phyloP scores from a whole-genome alignment of 352 stramenopile genomes.

The Phytopythium chamaehyphon region DNA sequence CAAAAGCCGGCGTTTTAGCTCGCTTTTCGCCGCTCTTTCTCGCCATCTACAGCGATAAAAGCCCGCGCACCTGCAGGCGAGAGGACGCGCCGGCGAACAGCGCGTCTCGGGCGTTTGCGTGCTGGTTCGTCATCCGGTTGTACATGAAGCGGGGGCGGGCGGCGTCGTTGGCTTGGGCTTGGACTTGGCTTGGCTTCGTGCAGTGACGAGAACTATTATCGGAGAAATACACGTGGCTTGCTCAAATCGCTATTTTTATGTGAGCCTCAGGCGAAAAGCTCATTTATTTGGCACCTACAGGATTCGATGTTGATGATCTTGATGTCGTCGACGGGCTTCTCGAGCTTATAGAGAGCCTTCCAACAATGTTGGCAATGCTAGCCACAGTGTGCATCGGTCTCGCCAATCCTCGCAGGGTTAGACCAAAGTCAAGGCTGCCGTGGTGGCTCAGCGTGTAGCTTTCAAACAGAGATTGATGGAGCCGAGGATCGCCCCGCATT shows the following conservation, averaged over 20 bases:
- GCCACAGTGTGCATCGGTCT: too few relatives aligned
- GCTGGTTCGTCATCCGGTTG: conserved; percentile 71
- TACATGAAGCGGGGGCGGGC: conserved; percentile 66
- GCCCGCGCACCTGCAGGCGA: conserved; percentile 32
- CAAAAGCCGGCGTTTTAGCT: not conserved
- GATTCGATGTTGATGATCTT: conserved; percentile 89
- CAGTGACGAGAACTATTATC: too few relatives aligned
- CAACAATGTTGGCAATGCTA: too few relatives aligned
- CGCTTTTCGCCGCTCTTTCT: not conserved
- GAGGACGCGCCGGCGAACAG: conserved; percentile 63
- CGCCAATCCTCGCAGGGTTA: too few relatives aligned
- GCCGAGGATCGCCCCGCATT: conserved; percentile 1
- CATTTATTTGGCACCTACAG: too few relatives aligned
- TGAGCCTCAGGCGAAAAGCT: too few relatives aligned
- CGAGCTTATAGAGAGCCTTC: too few relatives aligned
- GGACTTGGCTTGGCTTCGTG: too few relatives aligned
- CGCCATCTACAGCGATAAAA: not conserved
- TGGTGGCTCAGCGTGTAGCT: not conserved
- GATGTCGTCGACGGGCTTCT: conserved; percentile 78
- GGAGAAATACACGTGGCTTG: too few relatives aligned
- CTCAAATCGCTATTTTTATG: too few relatives aligned
- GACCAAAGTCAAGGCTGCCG: too few relatives aligned
- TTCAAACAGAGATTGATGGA: not conserved
- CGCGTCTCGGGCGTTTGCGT: conserved; percentile 43
- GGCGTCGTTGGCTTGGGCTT: too few relatives aligned